phyloP scores from a whole-genome alignment of 768 basidiomycete genomes.

The Boletus tylopilopsis region DNA sequence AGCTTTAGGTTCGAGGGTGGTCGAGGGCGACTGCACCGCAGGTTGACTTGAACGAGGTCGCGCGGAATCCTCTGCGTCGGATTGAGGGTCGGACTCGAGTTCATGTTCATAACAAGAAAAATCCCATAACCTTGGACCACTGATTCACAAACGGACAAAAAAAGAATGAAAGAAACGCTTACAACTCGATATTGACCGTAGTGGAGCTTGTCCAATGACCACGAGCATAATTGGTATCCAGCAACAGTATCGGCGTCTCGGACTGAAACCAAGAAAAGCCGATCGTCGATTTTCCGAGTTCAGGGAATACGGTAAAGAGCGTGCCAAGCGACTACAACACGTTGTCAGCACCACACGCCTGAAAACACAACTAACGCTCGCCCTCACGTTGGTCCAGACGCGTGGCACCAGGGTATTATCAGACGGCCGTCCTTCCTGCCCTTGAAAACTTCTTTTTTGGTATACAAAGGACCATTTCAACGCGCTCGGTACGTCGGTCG shows the following conservation, averaged over 20 bases:
- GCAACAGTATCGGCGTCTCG: constrained; percentile 25
- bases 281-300: constrained; percentile 16
- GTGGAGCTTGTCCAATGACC: constrained; percentile 19
- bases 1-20: background rate
- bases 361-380: background rate
- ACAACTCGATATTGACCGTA: constrained; percentile 22
- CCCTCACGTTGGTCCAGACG: constrained; percentile 30
- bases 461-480: constrained; percentile 21
- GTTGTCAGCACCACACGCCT: background rate
- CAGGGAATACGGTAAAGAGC: constrained; percentile 22
- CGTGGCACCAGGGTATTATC: constrained; percentile 14
- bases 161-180: constrained; percentile 3
- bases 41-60: background rate
- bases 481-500: background rate
- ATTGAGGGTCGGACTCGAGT: constrained; percentile 10
- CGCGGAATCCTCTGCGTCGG: background rate
- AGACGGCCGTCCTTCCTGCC: background rate
- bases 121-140: constrained; percentile 20
- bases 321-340: constrained; percentile 18
- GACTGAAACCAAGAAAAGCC: constrained; percentile 28
- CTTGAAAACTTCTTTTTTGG: background rate
- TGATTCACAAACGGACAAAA: background rate
- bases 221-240: constrained; percentile 7
- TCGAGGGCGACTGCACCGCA: background rate
- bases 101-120: constrained; percentile 21